Evolutionary conservation across 345 rosid genomes (phyloP).

Genomic region (Brassica juncea): DNA sequence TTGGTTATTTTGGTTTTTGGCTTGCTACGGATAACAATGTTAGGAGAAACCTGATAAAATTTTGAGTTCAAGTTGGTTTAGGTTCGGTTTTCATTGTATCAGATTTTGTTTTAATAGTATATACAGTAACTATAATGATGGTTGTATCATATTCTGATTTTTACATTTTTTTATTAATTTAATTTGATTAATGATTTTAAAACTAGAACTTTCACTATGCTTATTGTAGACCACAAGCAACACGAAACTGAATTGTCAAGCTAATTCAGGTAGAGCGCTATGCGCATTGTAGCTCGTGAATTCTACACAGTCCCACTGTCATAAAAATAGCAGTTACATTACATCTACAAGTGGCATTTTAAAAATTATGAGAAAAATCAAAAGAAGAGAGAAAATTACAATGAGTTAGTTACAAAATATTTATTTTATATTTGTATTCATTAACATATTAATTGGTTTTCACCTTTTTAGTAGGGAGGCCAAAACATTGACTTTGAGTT

Average conservation of each 20-base stretch:
- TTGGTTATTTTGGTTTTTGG: too few relatives aligned
- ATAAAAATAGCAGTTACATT: neutral
- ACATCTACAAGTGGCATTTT: slow-evolving; percentile 10
- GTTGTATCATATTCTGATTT: neutral
- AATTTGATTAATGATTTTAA: neutral
- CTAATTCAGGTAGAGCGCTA: neutral
- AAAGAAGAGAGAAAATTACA: neutral
- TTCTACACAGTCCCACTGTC: neutral
- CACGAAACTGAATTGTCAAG: slow-evolving; percentile 17
- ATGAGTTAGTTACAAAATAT: neutral
- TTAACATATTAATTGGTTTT: slow-evolving; percentile 4
- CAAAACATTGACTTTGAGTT: neutral
- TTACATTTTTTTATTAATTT: neutral
- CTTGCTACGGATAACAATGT: too few relatives aligned
- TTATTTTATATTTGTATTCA: neutral
- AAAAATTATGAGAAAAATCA: neutral
- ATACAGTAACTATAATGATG: neutral
- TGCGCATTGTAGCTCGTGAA: slow-evolving; percentile 8
- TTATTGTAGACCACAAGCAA: slow-evolving; percentile 8
- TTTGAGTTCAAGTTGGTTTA: too few relatives aligned
- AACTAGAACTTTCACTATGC: slow-evolving; percentile 17
- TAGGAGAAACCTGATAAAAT: too few relatives aligned
- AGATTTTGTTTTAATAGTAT: too few relatives aligned
- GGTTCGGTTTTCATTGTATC: too few relatives aligned
- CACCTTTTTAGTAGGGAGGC: neutral